A percentile compares a stretch with the other conserved stretches of the same genome.
Evolutionary conservation across 495 filamentous ascomycete species (phyloP).

Genomic region (Physcia stellaris): DNA sequence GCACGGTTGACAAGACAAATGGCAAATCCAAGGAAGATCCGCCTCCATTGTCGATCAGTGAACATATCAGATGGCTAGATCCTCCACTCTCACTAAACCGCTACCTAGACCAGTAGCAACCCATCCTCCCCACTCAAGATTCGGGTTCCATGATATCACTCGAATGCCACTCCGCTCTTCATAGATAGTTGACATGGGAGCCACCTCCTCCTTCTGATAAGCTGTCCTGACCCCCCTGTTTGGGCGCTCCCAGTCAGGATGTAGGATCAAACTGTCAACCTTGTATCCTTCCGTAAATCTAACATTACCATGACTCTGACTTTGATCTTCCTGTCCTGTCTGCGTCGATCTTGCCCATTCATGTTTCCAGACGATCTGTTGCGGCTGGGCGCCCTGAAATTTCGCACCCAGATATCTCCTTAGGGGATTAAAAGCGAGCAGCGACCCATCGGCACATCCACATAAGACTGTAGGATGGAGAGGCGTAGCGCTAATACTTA

Average conservation of each 20-base stretch:
- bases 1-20: no score
- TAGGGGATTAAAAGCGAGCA: conserved; percentile 41
- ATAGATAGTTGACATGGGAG: conserved; percentile 34
- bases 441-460: conserved; percentile 44
- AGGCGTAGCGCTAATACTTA: conserved; percentile 27
- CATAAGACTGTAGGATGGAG: conserved; percentile 40
- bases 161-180: conserved; percentile 46
- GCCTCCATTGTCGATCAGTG: no score
- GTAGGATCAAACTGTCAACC: conserved; percentile 31
- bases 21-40: no score
- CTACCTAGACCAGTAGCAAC: conserved; percentile 46
- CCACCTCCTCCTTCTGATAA: conserved; percentile 23
- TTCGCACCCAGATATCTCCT: conserved; percentile 39
- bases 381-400: conserved; percentile 36
- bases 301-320: conserved; percentile 31
- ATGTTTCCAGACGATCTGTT: conserved; percentile 49
- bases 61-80: conserved; percentile 47
- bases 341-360: conserved; percentile 38
- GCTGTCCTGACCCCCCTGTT: conserved; percentile 21
- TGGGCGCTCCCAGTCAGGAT: no score
- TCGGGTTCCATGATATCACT: conserved; percentile 52
- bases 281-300: conserved; percentile 48
- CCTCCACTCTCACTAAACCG: conserved; percentile 55
- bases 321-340: conserved; percentile 33
- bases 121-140: conserved; percentile 48